These are phyloP conservation scores for Pneumocystis canis DNA, from an alignment of 1,139 yeast species.

Conservation along the genomic window DNA sequence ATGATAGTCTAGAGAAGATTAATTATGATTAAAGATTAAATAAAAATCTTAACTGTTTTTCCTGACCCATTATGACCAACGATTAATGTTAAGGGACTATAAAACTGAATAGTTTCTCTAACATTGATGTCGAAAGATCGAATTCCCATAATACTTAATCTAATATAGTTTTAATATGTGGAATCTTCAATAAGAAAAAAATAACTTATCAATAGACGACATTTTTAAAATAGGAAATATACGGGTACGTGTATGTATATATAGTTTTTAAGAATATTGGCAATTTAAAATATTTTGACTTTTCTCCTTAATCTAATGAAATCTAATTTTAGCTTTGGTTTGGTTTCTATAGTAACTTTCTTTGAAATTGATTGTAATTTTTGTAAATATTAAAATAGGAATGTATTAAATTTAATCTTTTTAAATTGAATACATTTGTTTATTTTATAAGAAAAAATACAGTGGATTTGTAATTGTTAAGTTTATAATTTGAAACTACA, in stretches of 20 bases:
- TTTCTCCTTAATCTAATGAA: background rate
- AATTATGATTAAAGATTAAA: background rate
- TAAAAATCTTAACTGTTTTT: slow-evolving; percentile 43
- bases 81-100: slow-evolving; percentile 77
- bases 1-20: slow-evolving; percentile 44
- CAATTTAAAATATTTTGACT: background rate
- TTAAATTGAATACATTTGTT: background rate
- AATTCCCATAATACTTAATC: slow-evolving; percentile 51
- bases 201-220: slow-evolving; percentile 36
- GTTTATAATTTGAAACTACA: background rate
- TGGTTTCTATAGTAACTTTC: background rate
- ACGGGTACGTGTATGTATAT: background rate
- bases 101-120: slow-evolving; percentile 78
- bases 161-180: background rate
- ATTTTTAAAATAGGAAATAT: background rate
- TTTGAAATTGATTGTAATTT: background rate
- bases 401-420: background rate
- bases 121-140: slow-evolving; percentile 76
- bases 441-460: too few relatives aligned
- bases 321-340: background rate
- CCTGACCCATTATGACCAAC: slow-evolving; percentile 98
- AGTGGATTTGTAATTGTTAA: too few relatives aligned
- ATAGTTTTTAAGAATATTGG: background rate
- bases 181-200: slow-evolving; percentile 21
- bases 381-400: background rate